Evolutionary conservation across 2,329 filamentous ascomycete genomes (phyloP).

Genomic region (Grosmannia penicillata): DNA sequence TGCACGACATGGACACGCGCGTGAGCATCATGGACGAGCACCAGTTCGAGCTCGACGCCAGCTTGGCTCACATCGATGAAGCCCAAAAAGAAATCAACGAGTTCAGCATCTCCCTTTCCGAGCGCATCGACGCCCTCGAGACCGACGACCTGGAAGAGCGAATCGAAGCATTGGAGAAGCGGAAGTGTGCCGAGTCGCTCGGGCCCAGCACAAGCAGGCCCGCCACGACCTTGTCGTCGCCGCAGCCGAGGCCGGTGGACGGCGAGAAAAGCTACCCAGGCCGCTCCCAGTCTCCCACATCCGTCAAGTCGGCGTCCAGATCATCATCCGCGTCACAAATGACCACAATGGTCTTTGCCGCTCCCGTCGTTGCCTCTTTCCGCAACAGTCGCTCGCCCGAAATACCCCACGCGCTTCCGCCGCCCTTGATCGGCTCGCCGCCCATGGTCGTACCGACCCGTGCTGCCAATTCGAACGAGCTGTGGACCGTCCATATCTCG

Average conservation of each 20-base stretch:
- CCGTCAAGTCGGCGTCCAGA: no score
- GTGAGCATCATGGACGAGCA: constrained; percentile 31
- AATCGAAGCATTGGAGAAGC: constrained; percentile 11
- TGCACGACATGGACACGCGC: constrained; percentile 24
- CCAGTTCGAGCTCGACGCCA: constrained; percentile 28
- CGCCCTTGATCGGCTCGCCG: neutral
- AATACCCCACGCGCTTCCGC: no score
- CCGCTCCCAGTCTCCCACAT: neutral
- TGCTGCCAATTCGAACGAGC: constrained; percentile 15
- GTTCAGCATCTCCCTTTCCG: constrained; percentile 35
- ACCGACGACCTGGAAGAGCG: constrained; percentile 1
- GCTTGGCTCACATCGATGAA: constrained; percentile 30
- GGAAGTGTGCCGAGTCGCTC: neutral
- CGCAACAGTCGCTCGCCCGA: neutral
- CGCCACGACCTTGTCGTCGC: neutral
- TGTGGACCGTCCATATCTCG: constrained; percentile 47
- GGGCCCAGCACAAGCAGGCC: no score
- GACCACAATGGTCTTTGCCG: neutral
- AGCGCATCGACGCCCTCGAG: constrained; percentile 35
- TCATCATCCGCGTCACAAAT: no score
- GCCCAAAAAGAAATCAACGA: constrained; percentile 33
- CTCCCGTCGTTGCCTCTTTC: neutral
- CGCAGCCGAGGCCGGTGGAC: neutral
- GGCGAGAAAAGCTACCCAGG: neutral
- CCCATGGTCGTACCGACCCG: neutral